Base-by-base conservation (phyloP, 306 rosid species). In the Cyamopsis tetragonoloba region DNA sequence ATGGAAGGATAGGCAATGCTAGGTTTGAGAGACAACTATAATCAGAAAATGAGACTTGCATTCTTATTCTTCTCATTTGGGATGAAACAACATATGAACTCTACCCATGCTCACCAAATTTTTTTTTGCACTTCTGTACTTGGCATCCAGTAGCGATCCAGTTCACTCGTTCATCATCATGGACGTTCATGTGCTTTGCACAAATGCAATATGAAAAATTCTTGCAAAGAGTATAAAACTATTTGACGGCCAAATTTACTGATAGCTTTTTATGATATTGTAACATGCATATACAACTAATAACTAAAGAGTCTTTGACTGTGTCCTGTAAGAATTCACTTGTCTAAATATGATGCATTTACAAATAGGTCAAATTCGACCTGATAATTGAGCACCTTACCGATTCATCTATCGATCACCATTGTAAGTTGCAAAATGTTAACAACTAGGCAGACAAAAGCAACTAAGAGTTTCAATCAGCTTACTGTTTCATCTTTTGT, bases 341-440 rank as follows among this genome's bases (percentile, higher is more conserved):
- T 6, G 14, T 65, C 35, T 18, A 42, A 20, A 35, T 44, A 47
- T 71, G 61, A 13, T 38, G 24, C 43, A 61, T 35, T 27, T 43
- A 18, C 53, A 71, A 34, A 68, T 22, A 61, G 27, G 60, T 61
- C 49, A 59, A 48, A 47, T 26, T 50, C 43, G 37, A 75, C 59
- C 30, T 22, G 22, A 66, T 47, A 49, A 3, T 15, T 10, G 41
- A 27, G 50, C 48, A 68, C 53, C 50, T 75, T 28, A 28, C 15
- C 9, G 24, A 48, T 75, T 60, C 5, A 42, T 14, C 22, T 27
- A 27, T 14, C n/a, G 38, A 37, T 44, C 50, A 24, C 51, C 66
- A 73, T 31, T 62, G 55, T 42, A 53, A 32, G 72, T 54, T 73
- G 38, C 41, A 44, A 44, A 8, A 42, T 12, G 6, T 46, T 15